phyloP scores from a whole-genome alignment of 2,329 filamentous ascomycete genomes.

The Sarocladium brachiariae region DNA sequence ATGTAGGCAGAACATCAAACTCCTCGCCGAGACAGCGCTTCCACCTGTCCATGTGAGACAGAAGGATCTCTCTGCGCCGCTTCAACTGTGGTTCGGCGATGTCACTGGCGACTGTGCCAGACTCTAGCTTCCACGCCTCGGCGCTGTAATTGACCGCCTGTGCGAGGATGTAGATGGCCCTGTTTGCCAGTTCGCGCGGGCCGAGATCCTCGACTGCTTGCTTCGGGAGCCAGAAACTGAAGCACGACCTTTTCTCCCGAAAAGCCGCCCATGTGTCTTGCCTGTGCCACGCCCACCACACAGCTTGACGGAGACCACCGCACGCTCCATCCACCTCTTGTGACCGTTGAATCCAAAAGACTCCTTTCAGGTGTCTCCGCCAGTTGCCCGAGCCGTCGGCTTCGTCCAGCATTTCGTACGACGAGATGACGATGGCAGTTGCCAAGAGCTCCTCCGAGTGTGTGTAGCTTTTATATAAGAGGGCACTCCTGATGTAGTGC shows the following conservation, averaged over 20 bases:
- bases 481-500: slow-evolving; percentile 49
- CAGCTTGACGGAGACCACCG: slow-evolving; percentile 45
- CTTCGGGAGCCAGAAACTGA: slow-evolving; percentile 51
- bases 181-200: slow-evolving; percentile 43
- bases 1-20: slow-evolving; percentile 32
- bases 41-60: slow-evolving; percentile 24
- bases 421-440: slow-evolving; percentile 50
- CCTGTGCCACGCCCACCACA: slow-evolving; percentile 59
- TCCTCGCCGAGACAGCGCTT: slow-evolving; percentile 25
- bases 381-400: slow-evolving; percentile 37
- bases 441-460: slow-evolving; percentile 40
- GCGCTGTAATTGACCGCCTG: slow-evolving; percentile 53
- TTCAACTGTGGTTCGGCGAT: slow-evolving; percentile 15
- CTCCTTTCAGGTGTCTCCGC: slow-evolving; percentile 55
- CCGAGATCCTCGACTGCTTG: slow-evolving; percentile 37
- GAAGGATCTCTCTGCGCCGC: background rate
- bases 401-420: slow-evolving; percentile 57
- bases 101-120: slow-evolving; percentile 1
- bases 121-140: slow-evolving; percentile 22
- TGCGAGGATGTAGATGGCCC: slow-evolving; percentile 30
- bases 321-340: slow-evolving; percentile 53
- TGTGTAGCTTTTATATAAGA: slow-evolving; percentile 43
- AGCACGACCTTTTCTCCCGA: slow-evolving; percentile 43
- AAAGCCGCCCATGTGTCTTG: slow-evolving; percentile 59
- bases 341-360: slow-evolving; percentile 57